Evolutionary conservation across 2,329 filamentous ascomycete genomes (phyloP).

Genomic region (Xenoacremonium recifei): DNA sequence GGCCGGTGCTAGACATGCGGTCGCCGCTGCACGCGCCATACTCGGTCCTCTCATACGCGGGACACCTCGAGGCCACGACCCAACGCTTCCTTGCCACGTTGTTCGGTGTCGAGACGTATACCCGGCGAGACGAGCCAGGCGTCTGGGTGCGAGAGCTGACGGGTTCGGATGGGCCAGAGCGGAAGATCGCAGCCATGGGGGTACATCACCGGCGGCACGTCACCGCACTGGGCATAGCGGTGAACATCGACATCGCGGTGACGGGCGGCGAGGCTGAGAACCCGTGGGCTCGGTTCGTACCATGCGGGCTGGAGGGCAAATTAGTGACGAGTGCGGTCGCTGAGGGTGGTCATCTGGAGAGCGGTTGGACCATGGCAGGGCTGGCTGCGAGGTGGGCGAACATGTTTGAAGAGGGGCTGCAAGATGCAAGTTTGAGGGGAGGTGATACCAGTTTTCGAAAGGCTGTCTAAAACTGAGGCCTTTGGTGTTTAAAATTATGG

Average conservation of each 20-base stretch:
- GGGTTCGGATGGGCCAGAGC: constrained; percentile 32
- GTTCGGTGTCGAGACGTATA: constrained; percentile 57
- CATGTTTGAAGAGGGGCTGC: constrained; percentile 34
- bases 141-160: constrained; percentile 71
- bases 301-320: constrained; percentile 82
- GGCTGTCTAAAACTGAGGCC: not conserved
- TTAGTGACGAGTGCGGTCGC: constrained; percentile 70
- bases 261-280: constrained; percentile 38
- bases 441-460: constrained; percentile 10
- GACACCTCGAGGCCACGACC: constrained; percentile 73
- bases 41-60: constrained; percentile 73
- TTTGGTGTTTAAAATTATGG: too few species aligned
- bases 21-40: constrained; percentile 54
- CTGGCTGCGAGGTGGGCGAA: constrained; percentile 32
- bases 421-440: constrained; percentile 21
- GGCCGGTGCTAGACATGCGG: constrained; percentile 82
- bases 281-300: constrained; percentile 72
- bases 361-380: constrained; percentile 25
- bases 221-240: constrained; percentile 77
- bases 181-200: constrained; percentile 87
- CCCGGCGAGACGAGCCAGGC: constrained; percentile 75
- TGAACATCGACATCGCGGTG: constrained; percentile 69
- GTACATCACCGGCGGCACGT: constrained; percentile 87
- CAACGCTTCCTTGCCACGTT: constrained; percentile 57
- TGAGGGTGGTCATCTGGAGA: constrained; percentile 35